Evolutionary conservation across 129 eudicot species (phyloP).

Genomic region (Solidago caesia): DNA sequence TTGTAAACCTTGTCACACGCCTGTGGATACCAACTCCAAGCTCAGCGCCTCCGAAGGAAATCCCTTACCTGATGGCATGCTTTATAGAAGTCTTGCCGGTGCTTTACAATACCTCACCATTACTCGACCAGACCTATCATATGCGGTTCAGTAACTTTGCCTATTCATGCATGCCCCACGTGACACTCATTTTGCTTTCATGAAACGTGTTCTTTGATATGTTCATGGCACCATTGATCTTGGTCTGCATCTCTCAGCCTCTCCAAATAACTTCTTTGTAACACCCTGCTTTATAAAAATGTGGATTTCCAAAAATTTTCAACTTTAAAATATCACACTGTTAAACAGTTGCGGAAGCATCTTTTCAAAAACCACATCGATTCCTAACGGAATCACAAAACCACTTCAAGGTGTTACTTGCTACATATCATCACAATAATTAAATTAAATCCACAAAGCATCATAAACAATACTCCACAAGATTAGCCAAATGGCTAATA

Average conservation of each 20-base stretch:
- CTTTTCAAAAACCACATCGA: too few species aligned
- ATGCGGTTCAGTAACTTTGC: background rate
- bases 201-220: background rate
- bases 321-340: too few species aligned
- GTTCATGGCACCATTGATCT: background rate
- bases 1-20: background rate
- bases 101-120: background rate
- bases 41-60: background rate
- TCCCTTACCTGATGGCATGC: background rate
- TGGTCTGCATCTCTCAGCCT: background rate
- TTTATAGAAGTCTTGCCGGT: background rate
- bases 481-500: too few species aligned
- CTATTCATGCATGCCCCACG: background rate
- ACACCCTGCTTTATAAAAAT: too few species aligned
- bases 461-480: too few species aligned
- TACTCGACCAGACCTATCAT: background rate
- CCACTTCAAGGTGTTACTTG: too few species aligned
- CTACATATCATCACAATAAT: too few species aligned
- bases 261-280: too few species aligned
- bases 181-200: background rate
- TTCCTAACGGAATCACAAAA: too few species aligned
- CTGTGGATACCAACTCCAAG: background rate
- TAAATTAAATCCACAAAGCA: too few species aligned
- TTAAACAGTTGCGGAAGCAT: too few species aligned
- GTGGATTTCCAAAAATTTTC: too few species aligned